phyloP scores from a whole-genome alignment of 345 rosid genomes.

The Cardamine chenopodiifolia region DNA sequence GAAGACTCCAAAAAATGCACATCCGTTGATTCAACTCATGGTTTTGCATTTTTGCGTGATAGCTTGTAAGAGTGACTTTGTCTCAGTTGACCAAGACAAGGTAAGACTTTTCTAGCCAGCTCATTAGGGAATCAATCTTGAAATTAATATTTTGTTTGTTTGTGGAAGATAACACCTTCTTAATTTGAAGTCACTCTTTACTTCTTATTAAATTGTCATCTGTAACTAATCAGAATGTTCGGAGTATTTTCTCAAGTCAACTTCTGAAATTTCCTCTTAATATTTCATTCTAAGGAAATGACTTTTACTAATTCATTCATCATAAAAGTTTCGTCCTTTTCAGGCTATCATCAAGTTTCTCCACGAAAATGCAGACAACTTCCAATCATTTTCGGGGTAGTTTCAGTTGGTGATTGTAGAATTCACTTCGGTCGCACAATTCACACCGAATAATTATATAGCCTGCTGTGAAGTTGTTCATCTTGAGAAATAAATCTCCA shows the following conservation, averaged over 20 bases:
- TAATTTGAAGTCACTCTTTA: neutral
- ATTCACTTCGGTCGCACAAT: constrained; percentile 17
- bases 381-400: constrained; percentile 30
- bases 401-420: constrained; percentile 18
- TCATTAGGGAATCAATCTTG: constrained; percentile 26
- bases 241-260: constrained; percentile 15
- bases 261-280: neutral
- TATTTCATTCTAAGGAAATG: constrained; percentile 5
- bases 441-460: neutral
- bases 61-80: constrained; percentile 26
- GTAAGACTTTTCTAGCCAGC: constrained; percentile 35
- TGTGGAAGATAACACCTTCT: constrained; percentile 14
- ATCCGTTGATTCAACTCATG: constrained; percentile 21
- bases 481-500: constrained; percentile 9
- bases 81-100: constrained; percentile 22
- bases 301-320: constrained; percentile 15
- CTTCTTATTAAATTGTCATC: constrained; percentile 3
- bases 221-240: neutral
- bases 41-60: constrained; percentile 11
- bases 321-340: constrained; percentile 13
- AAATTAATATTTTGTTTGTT: constrained; percentile 34
- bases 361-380: constrained; percentile 31
- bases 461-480: neutral
- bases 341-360: constrained; percentile 1
- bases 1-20: constrained; percentile 32